These are phyloP conservation scores for Gautieria morchelliformis DNA, from an alignment of 768 basidiomycete species.

Conservation along the genomic window DNA sequence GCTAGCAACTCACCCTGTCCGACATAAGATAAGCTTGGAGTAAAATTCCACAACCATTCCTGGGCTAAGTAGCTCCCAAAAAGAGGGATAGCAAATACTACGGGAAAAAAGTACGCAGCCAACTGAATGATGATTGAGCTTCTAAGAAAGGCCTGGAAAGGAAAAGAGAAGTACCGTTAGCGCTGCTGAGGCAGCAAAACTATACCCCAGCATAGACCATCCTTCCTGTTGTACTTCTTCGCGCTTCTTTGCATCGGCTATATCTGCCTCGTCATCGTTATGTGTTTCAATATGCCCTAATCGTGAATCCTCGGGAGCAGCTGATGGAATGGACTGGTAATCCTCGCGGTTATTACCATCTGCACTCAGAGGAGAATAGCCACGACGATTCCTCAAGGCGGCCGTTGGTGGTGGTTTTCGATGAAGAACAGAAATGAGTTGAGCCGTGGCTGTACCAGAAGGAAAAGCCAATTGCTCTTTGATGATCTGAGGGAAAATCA, in stretches of 20 bases:
- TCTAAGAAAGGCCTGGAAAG: background rate
- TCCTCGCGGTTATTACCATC: constrained; percentile 5
- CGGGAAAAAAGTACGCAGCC: constrained; percentile 80
- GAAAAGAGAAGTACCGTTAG: constrained; percentile 57
- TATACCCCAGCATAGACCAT: constrained; percentile 70
- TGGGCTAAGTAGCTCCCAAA: constrained; percentile 77
- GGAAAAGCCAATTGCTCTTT: constrained; percentile 93
- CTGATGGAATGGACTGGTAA: constrained; percentile 5
- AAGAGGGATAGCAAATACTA: constrained; percentile 77
- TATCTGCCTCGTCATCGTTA: constrained; percentile 16
- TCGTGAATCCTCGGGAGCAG: background rate
- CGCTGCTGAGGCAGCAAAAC: constrained; percentile 63
- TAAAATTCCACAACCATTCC: constrained; percentile 90
- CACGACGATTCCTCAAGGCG: constrained; percentile 41
- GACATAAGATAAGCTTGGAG: constrained; percentile 84
- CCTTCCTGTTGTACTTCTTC: constrained; percentile 54
- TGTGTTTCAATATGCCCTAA: constrained; percentile 26
- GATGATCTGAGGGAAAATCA: constrained; percentile 50
- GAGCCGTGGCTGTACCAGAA: constrained; percentile 92
- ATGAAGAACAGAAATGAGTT: constrained; percentile 87
- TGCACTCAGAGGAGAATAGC: constrained; percentile 34
- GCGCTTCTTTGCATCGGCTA: constrained; percentile 28
- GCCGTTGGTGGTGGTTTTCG: constrained; percentile 58
- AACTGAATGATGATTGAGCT: constrained; percentile 38
- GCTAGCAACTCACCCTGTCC: constrained; percentile 58